Conservation (phyloP, 148 eudicot genomes). For the Heliamphora exappendiculata region DNA sequence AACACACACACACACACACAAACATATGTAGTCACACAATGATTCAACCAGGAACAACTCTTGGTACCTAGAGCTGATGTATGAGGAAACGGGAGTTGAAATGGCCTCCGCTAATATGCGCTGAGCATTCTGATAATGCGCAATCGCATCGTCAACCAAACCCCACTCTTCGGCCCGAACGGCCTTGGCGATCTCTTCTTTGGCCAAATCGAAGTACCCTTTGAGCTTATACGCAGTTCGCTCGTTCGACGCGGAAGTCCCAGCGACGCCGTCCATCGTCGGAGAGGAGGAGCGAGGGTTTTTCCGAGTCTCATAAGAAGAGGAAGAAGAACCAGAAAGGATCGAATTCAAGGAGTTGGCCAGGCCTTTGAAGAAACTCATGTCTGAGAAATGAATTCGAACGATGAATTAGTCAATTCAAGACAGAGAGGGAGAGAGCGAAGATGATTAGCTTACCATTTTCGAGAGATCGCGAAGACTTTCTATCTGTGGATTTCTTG, state of each 20-base stretch:
- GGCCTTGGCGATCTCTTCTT: constrained; percentile 76
- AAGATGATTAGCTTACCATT: not conserved
- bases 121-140: constrained; percentile 59
- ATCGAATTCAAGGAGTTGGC: constrained; percentile 47
- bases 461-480: constrained; percentile 7
- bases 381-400: constrained; percentile 21
- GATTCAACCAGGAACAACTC: not conserved
- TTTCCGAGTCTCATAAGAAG: constrained; percentile 23
- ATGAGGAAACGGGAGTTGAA: constrained; percentile 67
- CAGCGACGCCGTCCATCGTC: constrained; percentile 53
- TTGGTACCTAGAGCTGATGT: constrained; percentile 53
- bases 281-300: constrained; percentile 39
- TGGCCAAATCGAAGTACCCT: constrained; percentile 86
- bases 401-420: not conserved
- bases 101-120: constrained; percentile 65
- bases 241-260: constrained; percentile 52
- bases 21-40: not conserved
- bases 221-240: constrained; percentile 80
- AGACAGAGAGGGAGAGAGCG: not conserved
- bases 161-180: constrained; percentile 97
- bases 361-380: constrained; percentile 65
- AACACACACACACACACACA: not conserved
- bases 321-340: constrained; percentile 31
- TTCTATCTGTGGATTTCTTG: constrained; percentile 5
- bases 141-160: constrained; percentile 65